A percentile compares a stretch with the other conserved stretches of the same genome.
Evolutionary conservation across 495 filamentous ascomycete species (phyloP).

Genomic region (Parathielavia appendiculata): DNA sequence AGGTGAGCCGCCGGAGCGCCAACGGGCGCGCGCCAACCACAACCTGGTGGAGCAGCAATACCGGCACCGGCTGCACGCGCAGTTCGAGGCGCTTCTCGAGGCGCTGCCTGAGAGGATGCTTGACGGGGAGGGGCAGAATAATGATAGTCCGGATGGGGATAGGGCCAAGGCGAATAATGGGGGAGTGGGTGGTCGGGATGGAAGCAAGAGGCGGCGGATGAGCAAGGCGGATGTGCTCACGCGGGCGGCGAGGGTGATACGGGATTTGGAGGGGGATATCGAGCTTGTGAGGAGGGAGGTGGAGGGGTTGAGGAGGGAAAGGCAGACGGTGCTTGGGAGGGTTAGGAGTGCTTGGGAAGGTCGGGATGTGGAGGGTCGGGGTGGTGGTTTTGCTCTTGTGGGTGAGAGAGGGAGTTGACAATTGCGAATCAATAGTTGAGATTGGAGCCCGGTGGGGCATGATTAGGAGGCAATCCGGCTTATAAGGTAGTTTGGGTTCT

Average conservation of each 20-base stretch:
- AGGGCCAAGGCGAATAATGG: not conserved
- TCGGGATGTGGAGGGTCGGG: too few relatives aligned
- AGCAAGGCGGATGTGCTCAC: slow-evolving; percentile 18
- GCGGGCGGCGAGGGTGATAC: not conserved
- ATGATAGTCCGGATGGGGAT: not conserved
- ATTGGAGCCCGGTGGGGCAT: too few relatives aligned
- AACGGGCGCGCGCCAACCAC: slow-evolving; percentile 15
- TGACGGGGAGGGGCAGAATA: not conserved
- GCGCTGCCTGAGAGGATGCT: slow-evolving; percentile 7
- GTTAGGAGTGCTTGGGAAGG: not conserved
- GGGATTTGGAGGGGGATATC: not conserved
- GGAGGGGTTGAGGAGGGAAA: slow-evolving; percentile 8
- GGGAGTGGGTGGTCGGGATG: not conserved
- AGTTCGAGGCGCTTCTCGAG: slow-evolving; percentile 18
- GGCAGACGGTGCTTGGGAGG: not conserved
- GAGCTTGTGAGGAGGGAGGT: slow-evolving; percentile 9
- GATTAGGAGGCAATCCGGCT: too few relatives aligned
- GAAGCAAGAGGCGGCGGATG: slow-evolving; percentile 9
- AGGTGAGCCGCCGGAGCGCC: slow-evolving; percentile 17
- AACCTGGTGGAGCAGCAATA: slow-evolving; percentile 21
- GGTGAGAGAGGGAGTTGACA: not conserved
- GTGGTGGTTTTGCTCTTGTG: too few relatives aligned
- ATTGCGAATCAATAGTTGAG: too few relatives aligned
- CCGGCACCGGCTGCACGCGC: slow-evolving; percentile 18
- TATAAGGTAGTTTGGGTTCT: too few relatives aligned